Percentiles rank a stretch among this genome's conserved stretches.
These are phyloP conservation scores for Carex pumila DNA, from an alignment of 176 grass and related monocot species.

Conservation along the genomic window DNA sequence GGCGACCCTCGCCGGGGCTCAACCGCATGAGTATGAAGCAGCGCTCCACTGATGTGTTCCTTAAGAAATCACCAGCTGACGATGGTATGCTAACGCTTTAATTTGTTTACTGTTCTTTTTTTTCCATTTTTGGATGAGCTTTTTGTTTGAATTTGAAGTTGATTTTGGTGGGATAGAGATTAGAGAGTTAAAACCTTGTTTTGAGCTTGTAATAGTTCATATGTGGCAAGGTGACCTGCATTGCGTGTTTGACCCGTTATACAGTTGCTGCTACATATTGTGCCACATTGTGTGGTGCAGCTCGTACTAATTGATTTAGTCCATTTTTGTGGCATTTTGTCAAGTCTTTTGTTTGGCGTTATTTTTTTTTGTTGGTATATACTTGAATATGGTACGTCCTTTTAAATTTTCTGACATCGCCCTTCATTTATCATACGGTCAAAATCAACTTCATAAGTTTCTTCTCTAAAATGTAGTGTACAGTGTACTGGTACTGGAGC, in stretches of 20 bases:
- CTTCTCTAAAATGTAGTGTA: background rate
- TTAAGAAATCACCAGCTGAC: conserved; percentile 40
- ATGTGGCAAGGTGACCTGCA: background rate
- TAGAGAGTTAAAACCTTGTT: background rate
- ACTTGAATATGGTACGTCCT: background rate
- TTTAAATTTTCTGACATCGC: background rate
- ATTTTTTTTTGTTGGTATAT: background rate
- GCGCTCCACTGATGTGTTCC: conserved; percentile 33
- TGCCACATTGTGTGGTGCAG: background rate
- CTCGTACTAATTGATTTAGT: background rate
- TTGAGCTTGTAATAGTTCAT: background rate
- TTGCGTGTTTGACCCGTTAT: background rate
- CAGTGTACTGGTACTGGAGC: background rate
- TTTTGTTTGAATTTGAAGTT: background rate
- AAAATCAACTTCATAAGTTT: background rate
- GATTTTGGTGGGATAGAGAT: background rate
- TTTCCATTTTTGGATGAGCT: background rate
- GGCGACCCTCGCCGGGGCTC: conserved; percentile 27
- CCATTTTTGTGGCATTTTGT: background rate
- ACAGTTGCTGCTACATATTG: background rate
- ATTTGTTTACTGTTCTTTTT: background rate
- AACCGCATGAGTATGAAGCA: conserved; percentile 62
- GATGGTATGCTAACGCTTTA: conserved; percentile 31
- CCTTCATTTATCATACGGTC: background rate
- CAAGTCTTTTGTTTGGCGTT: background rate